Evolutionary conservation across 768 basidiomycete genomes (phyloP).

Genomic region (Basidioascus undulatus): DNA sequence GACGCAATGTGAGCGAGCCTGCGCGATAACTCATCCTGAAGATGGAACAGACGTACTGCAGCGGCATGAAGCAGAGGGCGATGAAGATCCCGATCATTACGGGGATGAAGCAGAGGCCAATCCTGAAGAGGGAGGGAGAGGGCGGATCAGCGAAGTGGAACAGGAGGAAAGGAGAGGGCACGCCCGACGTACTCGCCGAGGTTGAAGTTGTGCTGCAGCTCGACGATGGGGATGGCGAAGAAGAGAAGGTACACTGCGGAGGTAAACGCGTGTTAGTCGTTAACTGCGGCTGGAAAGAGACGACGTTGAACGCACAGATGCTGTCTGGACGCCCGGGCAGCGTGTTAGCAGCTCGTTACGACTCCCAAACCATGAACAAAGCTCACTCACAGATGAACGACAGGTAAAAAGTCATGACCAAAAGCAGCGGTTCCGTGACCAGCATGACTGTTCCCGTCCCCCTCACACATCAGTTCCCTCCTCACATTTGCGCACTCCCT

Average conservation of each 20-base stretch:
- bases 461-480: neutral
- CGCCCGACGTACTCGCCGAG: too few species aligned
- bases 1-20: too few species aligned
- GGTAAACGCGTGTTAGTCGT: conserved; percentile 1
- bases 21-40: too few species aligned
- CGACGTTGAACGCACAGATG: neutral
- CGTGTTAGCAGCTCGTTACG: too few species aligned
- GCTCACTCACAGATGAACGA: conserved; percentile 8
- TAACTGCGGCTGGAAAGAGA: neutral
- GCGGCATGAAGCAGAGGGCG: neutral
- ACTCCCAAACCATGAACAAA: too few species aligned
- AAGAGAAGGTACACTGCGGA: conserved; percentile 3
- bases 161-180: neutral
- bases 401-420: conserved; percentile 7
- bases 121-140: conserved; percentile 4
- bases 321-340: neutral
- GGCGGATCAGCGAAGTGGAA: neutral
- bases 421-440: neutral
- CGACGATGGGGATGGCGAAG: conserved; percentile 13
- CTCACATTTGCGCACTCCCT: too few species aligned
- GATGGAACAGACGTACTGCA: neutral
- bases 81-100: conserved; percentile 8
- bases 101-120: conserved; percentile 11
- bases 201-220: too few species aligned
- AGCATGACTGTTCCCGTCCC: neutral